A percentile compares a stretch with the other conserved stretches of the same genome.
These are phyloP conservation scores for Turritis glabra DNA, from an alignment of 345 rosid species.

Conservation along the genomic window DNA sequence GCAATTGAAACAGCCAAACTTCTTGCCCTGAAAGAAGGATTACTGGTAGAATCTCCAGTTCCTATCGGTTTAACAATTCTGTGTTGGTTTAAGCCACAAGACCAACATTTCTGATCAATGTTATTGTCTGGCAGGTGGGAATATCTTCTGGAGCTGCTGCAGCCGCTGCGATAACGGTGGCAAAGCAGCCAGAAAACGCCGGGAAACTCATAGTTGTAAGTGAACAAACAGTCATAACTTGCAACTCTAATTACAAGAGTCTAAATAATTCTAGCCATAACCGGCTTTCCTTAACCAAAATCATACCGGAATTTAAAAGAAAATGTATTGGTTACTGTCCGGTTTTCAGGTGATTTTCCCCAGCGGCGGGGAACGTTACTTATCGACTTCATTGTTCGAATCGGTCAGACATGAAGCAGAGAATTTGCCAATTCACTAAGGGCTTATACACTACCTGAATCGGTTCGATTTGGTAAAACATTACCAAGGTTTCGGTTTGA, in stretches of 20 bases:
- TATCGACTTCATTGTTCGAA: conserved; percentile 58
- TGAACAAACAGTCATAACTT: background rate
- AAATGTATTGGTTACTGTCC: background rate
- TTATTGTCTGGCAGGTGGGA: conserved; percentile 47
- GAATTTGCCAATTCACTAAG: conserved; percentile 48
- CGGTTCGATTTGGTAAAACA: background rate
- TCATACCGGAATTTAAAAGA: background rate
- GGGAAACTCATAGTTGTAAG: conserved; percentile 74
- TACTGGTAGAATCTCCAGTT: conserved; percentile 44
- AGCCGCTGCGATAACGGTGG: conserved; percentile 61
- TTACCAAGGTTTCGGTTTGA: background rate
- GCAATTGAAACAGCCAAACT: conserved; percentile 56
- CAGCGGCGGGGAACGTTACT: conserved; percentile 78
- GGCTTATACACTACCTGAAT: background rate
- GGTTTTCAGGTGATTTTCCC: conserved; percentile 54
- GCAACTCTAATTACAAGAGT: background rate
- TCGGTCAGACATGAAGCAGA: conserved; percentile 55
- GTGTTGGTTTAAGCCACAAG: background rate
- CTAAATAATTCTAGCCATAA: background rate
- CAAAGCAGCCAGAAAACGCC: conserved; percentile 62
- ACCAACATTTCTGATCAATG: background rate
- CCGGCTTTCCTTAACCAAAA: background rate
- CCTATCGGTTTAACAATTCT: background rate
- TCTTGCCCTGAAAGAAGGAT: conserved; percentile 63
- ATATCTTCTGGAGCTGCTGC: conserved; percentile 80